These are phyloP conservation scores for Crithidia acanthocephali DNA, from an alignment of 208 protist species.

Conservation along the genomic window DNA sequence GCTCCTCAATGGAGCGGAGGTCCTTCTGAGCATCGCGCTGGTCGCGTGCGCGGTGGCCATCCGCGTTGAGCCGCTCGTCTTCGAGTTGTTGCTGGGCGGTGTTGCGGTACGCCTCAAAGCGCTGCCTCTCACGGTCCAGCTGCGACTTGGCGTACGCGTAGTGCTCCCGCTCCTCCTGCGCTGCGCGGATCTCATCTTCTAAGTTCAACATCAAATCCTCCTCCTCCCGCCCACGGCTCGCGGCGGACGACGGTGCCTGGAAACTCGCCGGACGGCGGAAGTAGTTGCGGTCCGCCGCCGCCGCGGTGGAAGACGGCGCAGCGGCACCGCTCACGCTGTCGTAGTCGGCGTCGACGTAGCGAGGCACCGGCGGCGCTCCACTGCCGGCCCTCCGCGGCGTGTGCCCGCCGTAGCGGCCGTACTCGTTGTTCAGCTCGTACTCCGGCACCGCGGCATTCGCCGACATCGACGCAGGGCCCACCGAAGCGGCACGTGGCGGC, in stretches of 20 bases:
- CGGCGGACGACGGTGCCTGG: slow-evolving; percentile 3
- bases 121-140: slow-evolving; percentile 80
- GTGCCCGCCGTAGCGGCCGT: slow-evolving; percentile 19
- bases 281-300: slow-evolving; percentile 54
- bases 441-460: not conserved
- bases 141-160: slow-evolving; percentile 62
- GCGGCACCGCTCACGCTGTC: slow-evolving; percentile 26
- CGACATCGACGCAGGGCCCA: slow-evolving; percentile 1
- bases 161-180: slow-evolving; percentile 77
- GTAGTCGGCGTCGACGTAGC: slow-evolving; percentile 40
- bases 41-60: slow-evolving; percentile 42
- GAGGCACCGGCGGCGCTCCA: slow-evolving; percentile 9
- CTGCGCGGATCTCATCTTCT: slow-evolving; percentile 73
- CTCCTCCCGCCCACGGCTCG: slow-evolving; percentile 44
- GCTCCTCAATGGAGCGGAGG: slow-evolving; percentile 74
- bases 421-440: slow-evolving; percentile 12
- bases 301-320: slow-evolving; percentile 12
- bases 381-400: slow-evolving; percentile 27
- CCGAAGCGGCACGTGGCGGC: slow-evolving; percentile 8
- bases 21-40: slow-evolving; percentile 69
- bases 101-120: slow-evolving; percentile 72
- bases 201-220: slow-evolving; percentile 74
- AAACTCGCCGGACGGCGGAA: slow-evolving; percentile 38
- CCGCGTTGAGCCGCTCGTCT: slow-evolving; percentile 61
- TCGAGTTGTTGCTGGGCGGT: slow-evolving; percentile 69